Conservation (phyloP, 805 yeast species). For the Candida rishiriensis region DNA sequence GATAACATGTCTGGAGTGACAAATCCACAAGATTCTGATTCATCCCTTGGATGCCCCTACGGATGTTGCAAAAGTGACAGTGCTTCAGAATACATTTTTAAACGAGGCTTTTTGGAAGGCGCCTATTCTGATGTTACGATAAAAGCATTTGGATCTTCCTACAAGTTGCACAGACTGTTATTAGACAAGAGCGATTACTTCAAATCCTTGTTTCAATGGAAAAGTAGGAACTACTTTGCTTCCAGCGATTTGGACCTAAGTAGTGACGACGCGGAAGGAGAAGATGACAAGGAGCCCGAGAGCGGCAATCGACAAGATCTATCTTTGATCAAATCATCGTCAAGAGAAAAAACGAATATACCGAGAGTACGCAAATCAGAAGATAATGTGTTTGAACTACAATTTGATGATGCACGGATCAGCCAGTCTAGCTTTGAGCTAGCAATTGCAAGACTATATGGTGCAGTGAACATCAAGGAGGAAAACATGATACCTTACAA, state of each 20-base stretch:
- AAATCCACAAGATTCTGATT: slow-evolving; percentile 3
- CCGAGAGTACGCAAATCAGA: neutral
- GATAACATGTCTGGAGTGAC: too few relatives aligned
- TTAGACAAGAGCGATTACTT: slow-evolving; percentile 46
- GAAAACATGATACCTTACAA: slow-evolving; percentile 35
- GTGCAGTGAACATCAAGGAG: slow-evolving; percentile 31
- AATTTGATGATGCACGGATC: slow-evolving; percentile 38
- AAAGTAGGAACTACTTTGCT: slow-evolving; percentile 12
- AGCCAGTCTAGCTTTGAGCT: slow-evolving; percentile 44
- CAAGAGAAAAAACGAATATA: too few relatives aligned
- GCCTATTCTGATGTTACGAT: slow-evolving; percentile 45
- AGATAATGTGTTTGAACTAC: slow-evolving; percentile 22
- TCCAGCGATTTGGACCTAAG: neutral
- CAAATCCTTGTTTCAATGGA: slow-evolving; percentile 43
- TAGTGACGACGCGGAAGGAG: slow-evolving; percentile 1
- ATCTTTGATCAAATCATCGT: too few relatives aligned
- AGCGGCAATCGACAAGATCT: neutral
- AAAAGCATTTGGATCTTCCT: slow-evolving; percentile 40
- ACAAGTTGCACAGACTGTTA: slow-evolving; percentile 42
- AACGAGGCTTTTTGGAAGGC: slow-evolving; percentile 40
- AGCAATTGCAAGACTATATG: slow-evolving; percentile 44
- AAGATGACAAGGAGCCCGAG: slow-evolving; percentile 1
- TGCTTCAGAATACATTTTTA: slow-evolving; percentile 29
- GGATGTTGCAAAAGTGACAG: slow-evolving; percentile 24
- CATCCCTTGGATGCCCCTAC: slow-evolving; percentile 17